Evolutionary conservation across 1,139 yeast genomes (phyloP), one percentile per base, ranked within the genome.

Genomic region (Petasospora rhodanensis): DNA sequence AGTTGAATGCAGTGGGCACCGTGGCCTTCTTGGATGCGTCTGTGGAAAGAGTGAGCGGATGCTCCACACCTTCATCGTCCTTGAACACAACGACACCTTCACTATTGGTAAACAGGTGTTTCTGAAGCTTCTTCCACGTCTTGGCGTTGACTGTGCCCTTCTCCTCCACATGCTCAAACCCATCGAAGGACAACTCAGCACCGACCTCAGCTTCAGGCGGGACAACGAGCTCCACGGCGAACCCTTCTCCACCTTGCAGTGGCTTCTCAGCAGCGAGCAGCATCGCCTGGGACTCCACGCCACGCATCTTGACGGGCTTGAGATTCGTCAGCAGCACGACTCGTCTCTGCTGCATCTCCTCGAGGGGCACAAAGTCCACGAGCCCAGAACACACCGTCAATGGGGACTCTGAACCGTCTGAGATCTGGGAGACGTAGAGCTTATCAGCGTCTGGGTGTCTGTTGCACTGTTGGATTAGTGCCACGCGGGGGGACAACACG

Each of bases 261-360:
- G n/a, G n/a, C 29, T 42, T 29, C 21, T 56, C 68, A 3, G 79
- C 73, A 5, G 81, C 81, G 20, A 76, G 49, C 2, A 76, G 47
- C 83, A 76, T 76, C 1, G 78, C 82, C 39, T 72, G 70, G 0
- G 80, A 73, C 32, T 46, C 52, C 13, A 69, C 64, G 4, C 82
- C 82, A 55, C 86, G 65, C 79, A 79, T 74, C 45, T 78, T 73
- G 4, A 76, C 73, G 7, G 81, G 79, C 55, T 79, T 79, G 52
- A 79, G 62, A 57, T 79, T 79, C 26, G 75, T 74, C 33, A 79
- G 63, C 12, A 74, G 55, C 3, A 78, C 71, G 9, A 78, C 79
- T 39, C 56, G 60, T 35, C 70, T 59, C 41, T 67, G 60, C 35
- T 67, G 63, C 62, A 79, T 56, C 11, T 67, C 62, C 30, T 67